Evolutionary conservation across 257 asterid genomes (phyloP).

Genomic region (Solanum neorickii): DNA sequence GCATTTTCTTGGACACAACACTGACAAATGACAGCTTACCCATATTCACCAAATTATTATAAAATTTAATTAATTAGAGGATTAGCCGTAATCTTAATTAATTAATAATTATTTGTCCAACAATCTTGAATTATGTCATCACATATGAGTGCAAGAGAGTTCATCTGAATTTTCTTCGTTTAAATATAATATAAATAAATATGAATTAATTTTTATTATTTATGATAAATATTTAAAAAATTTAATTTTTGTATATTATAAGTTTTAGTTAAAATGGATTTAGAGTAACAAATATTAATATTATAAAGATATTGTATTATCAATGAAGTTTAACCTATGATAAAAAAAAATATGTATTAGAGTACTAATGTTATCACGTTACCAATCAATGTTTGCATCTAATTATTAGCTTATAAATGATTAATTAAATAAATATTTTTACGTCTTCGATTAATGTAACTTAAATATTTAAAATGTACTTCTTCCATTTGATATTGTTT

Average conservation of each 20-base stretch:
- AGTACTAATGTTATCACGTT: too few species aligned
- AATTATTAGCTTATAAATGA: too few species aligned
- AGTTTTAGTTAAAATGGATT: too few species aligned
- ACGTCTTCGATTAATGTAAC: neutral
- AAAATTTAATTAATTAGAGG: neutral
- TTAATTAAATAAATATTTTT: neutral
- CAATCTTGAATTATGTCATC: neutral
- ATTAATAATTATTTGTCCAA: neutral
- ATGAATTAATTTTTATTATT: too few species aligned
- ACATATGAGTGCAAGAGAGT: neutral
- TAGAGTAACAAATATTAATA: too few species aligned
- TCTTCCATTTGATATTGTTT: rapidly evolving
- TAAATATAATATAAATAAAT: too few species aligned
- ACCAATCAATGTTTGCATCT: neutral
- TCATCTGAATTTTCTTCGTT: neutral
- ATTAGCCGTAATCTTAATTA: neutral
- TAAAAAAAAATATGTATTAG: neutral
- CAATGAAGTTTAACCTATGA: neutral
- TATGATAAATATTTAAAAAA: too few species aligned
- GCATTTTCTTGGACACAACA: neutral
- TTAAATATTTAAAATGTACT: neutral
- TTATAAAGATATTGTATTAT: too few species aligned
- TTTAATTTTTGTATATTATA: too few species aligned
- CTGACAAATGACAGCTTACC: neutral
- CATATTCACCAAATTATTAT: neutral